Conservation (phyloP, 352 stramenopile genomes). For the Phytophthora cajani region DNA sequence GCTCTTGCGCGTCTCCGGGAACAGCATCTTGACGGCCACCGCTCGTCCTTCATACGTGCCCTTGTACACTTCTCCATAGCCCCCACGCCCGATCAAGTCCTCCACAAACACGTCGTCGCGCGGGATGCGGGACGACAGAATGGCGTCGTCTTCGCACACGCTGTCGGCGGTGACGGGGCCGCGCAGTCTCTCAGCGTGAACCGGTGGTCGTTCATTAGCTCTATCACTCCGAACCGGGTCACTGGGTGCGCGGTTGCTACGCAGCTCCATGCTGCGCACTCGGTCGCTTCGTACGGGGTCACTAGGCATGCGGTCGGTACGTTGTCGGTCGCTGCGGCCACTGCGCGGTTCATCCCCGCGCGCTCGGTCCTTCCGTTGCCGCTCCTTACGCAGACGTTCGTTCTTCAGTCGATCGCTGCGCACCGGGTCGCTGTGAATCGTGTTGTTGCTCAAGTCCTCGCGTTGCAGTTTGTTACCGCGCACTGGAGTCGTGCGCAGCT, state of each 20-base stretch:
- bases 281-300: slow-evolving; percentile 25
- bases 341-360: slow-evolving; percentile 16
- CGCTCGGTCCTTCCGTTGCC: slow-evolving; percentile 19
- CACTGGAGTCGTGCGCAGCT: slow-evolving; percentile 21
- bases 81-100: slow-evolving; percentile 53
- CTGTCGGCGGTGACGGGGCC: slow-evolving; percentile 40
- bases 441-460: slow-evolving; percentile 25
- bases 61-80: slow-evolving; percentile 64
- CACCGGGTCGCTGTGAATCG: slow-evolving; percentile 25
- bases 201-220: slow-evolving; percentile 4
- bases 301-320: slow-evolving; percentile 22
- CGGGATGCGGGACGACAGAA: slow-evolving; percentile 53
- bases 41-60: slow-evolving; percentile 40
- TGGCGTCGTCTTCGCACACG: slow-evolving; percentile 52
- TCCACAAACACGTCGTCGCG: slow-evolving; percentile 46
- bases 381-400: slow-evolving; percentile 22
- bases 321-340: slow-evolving; percentile 11
- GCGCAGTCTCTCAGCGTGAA: slow-evolving; percentile 31
- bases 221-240: slow-evolving; percentile 12
- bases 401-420: slow-evolving; percentile 22
- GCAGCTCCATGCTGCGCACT: slow-evolving; percentile 14
- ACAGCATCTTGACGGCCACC: slow-evolving; percentile 63
- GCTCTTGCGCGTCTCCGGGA: slow-evolving; percentile 49
- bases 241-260: slow-evolving; percentile 9
- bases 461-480: slow-evolving; percentile 26